phyloP scores from a whole-genome alignment of 768 basidiomycete species.

The Lanmaoa rubissima region DNA sequence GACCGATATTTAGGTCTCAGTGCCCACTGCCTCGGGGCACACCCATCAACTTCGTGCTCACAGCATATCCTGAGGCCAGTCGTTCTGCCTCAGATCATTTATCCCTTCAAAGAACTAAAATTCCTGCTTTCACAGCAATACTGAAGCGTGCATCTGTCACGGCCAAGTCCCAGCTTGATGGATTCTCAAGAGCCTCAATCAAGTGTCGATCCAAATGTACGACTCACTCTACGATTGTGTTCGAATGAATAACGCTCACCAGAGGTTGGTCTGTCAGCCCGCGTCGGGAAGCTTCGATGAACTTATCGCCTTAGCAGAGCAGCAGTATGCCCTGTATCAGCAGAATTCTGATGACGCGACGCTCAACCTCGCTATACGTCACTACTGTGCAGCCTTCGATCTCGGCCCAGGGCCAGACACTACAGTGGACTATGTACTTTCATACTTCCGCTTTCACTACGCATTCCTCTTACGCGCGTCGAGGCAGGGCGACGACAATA shows the following conservation, averaged over 20 bases:
- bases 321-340: constrained; percentile 7
- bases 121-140: too few relatives aligned
- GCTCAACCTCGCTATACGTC: constrained; percentile 10
- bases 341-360: neutral
- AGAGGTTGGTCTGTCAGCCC: neutral
- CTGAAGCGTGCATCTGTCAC: neutral
- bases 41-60: too few relatives aligned
- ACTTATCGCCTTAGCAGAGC: constrained; percentile 8
- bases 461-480: neutral
- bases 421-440: neutral
- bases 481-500: neutral
- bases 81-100: too few relatives aligned
- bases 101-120: too few relatives aligned
- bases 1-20: too few relatives aligned
- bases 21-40: too few relatives aligned
- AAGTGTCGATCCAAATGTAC: constrained; percentile 2
- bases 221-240: neutral
- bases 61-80: too few relatives aligned
- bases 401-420: constrained; percentile 9
- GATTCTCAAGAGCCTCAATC: neutral
- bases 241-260: neutral
- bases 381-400: constrained; percentile 19
- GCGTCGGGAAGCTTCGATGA: constrained; percentile 27
- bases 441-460: constrained; percentile 13
- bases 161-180: neutral